A percentile compares a stretch with the other conserved stretches of the same genome.
phyloP scores from a whole-genome alignment of 768 basidiomycete species.

The Termitomyces sp. region DNA sequence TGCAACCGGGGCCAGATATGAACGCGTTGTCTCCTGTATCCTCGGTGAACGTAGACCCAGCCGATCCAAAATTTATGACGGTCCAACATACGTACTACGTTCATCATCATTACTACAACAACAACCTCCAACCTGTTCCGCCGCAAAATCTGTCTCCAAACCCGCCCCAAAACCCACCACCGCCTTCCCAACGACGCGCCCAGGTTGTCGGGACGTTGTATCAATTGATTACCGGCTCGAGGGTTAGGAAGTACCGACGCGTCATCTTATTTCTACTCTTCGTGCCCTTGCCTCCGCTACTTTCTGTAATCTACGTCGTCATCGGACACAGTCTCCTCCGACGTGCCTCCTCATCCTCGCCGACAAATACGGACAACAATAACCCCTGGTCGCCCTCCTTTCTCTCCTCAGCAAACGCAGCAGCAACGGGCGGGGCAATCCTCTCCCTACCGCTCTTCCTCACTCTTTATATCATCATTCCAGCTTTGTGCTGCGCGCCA shows the following conservation, averaged over 20 bases:
- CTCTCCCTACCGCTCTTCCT: slow-evolving; percentile 27
- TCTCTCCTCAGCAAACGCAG: slow-evolving; percentile 25
- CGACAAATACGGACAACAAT: background rate
- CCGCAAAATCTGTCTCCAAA: background rate
- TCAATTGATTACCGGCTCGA: background rate
- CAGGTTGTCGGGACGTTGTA: background rate
- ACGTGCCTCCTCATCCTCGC: slow-evolving; percentile 4
- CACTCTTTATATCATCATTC: slow-evolving; percentile 24
- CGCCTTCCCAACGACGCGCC: background rate
- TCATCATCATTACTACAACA: background rate
- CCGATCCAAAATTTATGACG: too few relatives aligned
- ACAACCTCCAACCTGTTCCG: background rate
- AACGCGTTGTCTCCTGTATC: background rate
- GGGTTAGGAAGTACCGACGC: slow-evolving; percentile 1
- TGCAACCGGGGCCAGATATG: background rate
- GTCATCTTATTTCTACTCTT: slow-evolving; percentile 21
- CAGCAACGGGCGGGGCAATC: slow-evolving; percentile 27
- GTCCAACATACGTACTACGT: background rate
- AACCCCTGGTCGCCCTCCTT: slow-evolving; percentile 17
- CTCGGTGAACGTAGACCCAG: background rate
- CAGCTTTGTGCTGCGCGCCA: slow-evolving; percentile 2
- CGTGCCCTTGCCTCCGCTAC: slow-evolving; percentile 27
- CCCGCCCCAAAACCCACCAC: background rate
- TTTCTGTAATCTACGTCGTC: slow-evolving; percentile 24
- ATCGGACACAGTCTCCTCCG: slow-evolving; percentile 27